Evolutionary conservation across 108 stramenopile species (phyloP).

Genomic region (Asterionellopsis glacialis): DNA sequence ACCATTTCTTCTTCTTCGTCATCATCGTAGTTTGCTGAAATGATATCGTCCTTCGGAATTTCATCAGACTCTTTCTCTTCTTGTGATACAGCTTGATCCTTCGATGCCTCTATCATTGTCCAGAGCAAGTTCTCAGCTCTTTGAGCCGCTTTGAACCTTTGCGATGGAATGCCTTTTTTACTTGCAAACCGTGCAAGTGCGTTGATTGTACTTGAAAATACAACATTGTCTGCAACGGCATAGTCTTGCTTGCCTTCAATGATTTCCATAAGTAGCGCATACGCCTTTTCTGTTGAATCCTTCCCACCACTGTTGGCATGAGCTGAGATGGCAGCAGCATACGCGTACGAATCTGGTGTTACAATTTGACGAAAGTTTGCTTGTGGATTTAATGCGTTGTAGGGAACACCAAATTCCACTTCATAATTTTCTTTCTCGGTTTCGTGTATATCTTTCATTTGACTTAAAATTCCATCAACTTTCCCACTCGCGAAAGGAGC

Average conservation of each 20-base stretch:
- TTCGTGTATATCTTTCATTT: slow-evolving; percentile 31
- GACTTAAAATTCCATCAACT: slow-evolving; percentile 25
- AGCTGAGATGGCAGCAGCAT: slow-evolving; percentile 40
- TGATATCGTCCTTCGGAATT: neutral
- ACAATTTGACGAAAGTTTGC: slow-evolving; percentile 33
- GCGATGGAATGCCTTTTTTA: slow-evolving; percentile 12
- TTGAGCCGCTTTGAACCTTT: slow-evolving; percentile 26
- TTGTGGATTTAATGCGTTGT: slow-evolving; percentile 14
- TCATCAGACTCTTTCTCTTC: neutral
- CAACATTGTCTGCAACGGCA: neutral
- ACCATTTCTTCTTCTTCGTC: slow-evolving; percentile 1
- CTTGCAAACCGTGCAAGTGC: slow-evolving; percentile 25
- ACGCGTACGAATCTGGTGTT: slow-evolving; percentile 37
- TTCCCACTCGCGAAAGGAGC: slow-evolving; percentile 14
- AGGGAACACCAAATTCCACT: slow-evolving; percentile 27
- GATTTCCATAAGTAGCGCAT: slow-evolving; percentile 23
- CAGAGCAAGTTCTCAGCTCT: slow-evolving; percentile 36
- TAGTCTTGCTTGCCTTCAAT: slow-evolving; percentile 15
- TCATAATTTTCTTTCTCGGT: slow-evolving; percentile 23
- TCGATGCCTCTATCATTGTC: slow-evolving; percentile 27
- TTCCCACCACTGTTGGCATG: slow-evolving; percentile 17
- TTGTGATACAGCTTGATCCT: too few species aligned
- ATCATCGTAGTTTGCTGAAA: neutral
- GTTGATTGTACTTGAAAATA: slow-evolving; percentile 23
- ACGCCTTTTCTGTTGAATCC: slow-evolving; percentile 16